These are phyloP conservation scores for Vitis cinerea DNA, from an alignment of 164 flowering plant species.

Conservation along the genomic window DNA sequence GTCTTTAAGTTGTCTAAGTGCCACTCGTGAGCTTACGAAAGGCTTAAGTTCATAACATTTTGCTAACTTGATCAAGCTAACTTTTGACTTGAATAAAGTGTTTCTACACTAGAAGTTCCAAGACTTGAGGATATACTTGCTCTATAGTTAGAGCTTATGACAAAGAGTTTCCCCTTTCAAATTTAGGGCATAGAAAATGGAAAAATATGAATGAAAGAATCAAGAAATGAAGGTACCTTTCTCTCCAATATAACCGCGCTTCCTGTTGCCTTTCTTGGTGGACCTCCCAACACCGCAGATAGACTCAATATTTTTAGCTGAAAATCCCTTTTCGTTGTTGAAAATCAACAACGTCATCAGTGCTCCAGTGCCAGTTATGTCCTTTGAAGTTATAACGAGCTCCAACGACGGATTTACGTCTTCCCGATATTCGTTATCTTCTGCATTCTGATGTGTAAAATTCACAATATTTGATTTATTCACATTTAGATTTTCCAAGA, in stretches of 20 bases:
- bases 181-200: not conserved
- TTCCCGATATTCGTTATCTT: constrained; percentile 59
- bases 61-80: too few species aligned
- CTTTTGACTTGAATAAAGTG: too few species aligned
- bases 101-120: too few species aligned
- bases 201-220: not conserved
- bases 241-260: constrained; percentile 66
- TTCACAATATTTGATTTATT: too few species aligned
- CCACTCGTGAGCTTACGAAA: too few species aligned
- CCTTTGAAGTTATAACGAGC: constrained; percentile 56
- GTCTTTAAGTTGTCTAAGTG: too few species aligned
- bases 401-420: constrained; percentile 61
- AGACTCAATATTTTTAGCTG: constrained; percentile 54
- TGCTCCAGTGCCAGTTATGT: constrained; percentile 68
- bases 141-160: too few species aligned
- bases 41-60: too few species aligned
- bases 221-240: constrained; percentile 42
- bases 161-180: not conserved
- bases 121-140: too few species aligned
- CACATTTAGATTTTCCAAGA: too few species aligned
- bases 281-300: constrained; percentile 67
- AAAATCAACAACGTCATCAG: constrained; percentile 53
- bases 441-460: constrained; percentile 53
- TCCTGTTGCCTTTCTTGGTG: constrained; percentile 59
- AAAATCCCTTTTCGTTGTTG: constrained; percentile 69